These are phyloP conservation scores for Tetrapisispora taiwanensis DNA, from an alignment of 805 yeast species.

Conservation along the genomic window DNA sequence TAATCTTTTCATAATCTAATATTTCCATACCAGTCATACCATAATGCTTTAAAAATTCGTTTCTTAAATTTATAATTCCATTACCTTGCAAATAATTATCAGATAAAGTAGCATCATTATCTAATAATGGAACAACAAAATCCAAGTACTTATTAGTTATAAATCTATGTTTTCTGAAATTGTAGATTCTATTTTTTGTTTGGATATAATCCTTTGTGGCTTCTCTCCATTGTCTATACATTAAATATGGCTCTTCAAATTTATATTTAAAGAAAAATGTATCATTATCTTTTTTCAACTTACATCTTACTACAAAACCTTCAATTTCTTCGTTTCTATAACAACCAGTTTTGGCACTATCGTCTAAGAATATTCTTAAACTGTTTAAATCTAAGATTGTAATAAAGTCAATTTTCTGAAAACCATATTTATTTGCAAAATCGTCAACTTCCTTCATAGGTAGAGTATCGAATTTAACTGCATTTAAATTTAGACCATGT, in stretches of 20 bases:
- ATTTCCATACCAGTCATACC: conserved; percentile 54
- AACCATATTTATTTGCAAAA: conserved; percentile 64
- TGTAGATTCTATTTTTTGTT: conserved; percentile 27
- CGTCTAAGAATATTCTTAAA: conserved; percentile 43
- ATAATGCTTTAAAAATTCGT: conserved; percentile 44
- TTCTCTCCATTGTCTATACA: conserved; percentile 88
- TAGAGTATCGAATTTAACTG: conserved; percentile 51
- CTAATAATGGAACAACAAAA: conserved; percentile 51
- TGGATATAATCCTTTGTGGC: conserved; percentile 53
- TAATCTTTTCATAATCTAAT: conserved; percentile 34
- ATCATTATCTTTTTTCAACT: conserved; percentile 13
- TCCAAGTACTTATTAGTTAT: conserved; percentile 59
- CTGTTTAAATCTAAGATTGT: conserved; percentile 30
- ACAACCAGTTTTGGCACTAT: conserved; percentile 54
- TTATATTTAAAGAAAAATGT: conserved; percentile 85
- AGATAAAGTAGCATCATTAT: conserved; percentile 36
- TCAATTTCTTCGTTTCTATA: conserved; percentile 69
- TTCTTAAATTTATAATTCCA: conserved; percentile 68
- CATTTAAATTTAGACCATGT: conserved; percentile 77
- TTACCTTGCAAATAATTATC: conserved; percentile 43
- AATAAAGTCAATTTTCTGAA: conserved; percentile 46
- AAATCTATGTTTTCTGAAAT: conserved; percentile 42
- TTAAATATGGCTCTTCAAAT: conserved; percentile 87
- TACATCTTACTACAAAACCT: conserved; percentile 84
- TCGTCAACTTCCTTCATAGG: conserved; percentile 48